These are phyloP conservation scores for Eutypa lata DNA, from an alignment of 2,329 filamentous ascomycete genomes.

Conservation along the genomic window DNA sequence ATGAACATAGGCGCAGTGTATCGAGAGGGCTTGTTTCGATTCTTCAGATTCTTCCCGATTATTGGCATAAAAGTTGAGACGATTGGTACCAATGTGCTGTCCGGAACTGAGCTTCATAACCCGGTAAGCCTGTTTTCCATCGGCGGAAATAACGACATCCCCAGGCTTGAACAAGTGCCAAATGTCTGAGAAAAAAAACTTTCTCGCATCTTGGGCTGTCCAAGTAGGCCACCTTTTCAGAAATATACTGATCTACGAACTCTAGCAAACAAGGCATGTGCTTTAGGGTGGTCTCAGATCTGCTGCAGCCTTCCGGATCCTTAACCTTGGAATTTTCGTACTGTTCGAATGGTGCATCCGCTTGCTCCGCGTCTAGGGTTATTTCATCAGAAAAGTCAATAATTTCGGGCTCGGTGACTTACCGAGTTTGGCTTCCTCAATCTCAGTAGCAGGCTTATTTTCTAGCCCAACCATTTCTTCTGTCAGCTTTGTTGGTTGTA, in stretches of 20 bases:
- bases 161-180: slow-evolving; percentile 27
- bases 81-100: not conserved
- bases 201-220: slow-evolving; percentile 4
- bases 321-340: not conserved
- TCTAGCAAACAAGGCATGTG: slow-evolving; percentile 14
- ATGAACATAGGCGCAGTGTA: slow-evolving; percentile 24
- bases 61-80: not conserved
- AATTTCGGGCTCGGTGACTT: not conserved
- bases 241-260: slow-evolving; percentile 13
- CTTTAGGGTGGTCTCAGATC: not conserved
- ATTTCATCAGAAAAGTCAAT: not conserved
- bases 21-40: not conserved
- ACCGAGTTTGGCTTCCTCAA: not conserved
- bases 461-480: not conserved
- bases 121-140: slow-evolving; percentile 21
- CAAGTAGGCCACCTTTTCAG: slow-evolving; percentile 5
- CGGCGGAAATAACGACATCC: slow-evolving; percentile 13
- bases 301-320: not conserved
- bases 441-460: not conserved
- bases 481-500: not conserved
- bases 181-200: slow-evolving; percentile 22
- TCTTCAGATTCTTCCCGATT: slow-evolving; percentile 1
- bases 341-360: not conserved
- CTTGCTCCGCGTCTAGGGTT: not conserved
- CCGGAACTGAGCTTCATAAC: slow-evolving; percentile 9